Evolutionary conservation across 805 yeast genomes (phyloP).

Genomic region (Clavispora santaluciae): DNA sequence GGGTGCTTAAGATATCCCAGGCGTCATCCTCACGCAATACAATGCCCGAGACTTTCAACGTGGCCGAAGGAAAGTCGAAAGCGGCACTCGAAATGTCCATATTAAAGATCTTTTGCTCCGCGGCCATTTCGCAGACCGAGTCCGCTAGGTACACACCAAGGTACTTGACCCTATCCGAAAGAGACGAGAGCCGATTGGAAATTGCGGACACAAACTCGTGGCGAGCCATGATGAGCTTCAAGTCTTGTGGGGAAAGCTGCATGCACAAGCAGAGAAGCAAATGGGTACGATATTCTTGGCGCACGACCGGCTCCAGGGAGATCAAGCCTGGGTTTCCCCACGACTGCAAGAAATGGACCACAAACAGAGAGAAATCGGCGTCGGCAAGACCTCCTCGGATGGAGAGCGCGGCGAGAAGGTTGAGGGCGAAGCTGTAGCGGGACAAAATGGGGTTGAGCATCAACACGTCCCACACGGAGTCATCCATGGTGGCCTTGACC

Average conservation of each 20-base stretch:
- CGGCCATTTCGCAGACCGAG: slow-evolving; percentile 31
- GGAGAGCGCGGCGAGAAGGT: slow-evolving; percentile 9
- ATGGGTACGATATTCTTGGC: slow-evolving; percentile 48
- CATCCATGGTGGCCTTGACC: slow-evolving; percentile 11
- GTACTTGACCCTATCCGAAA: slow-evolving; percentile 39
- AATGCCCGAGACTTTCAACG: background rate
- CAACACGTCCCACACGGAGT: slow-evolving; percentile 16
- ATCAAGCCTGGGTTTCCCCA: slow-evolving; percentile 34
- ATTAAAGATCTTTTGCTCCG: slow-evolving; percentile 27
- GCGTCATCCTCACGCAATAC: slow-evolving; percentile 10
- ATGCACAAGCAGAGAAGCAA: slow-evolving; percentile 37
- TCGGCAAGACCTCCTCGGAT: background rate
- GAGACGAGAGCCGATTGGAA: slow-evolving; percentile 51
- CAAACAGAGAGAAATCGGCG: background rate
- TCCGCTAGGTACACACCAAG: slow-evolving; percentile 60
- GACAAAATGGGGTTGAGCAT: slow-evolving; percentile 18
- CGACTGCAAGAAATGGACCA: slow-evolving; percentile 1
- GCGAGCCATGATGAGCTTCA: slow-evolving; percentile 29
- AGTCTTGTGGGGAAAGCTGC: slow-evolving; percentile 11
- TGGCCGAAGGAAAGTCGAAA: background rate
- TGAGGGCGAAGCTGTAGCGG: slow-evolving; percentile 8
- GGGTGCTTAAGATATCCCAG: slow-evolving; percentile 18
- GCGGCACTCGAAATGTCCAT: slow-evolving; percentile 16
- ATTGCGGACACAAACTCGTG: slow-evolving; percentile 44
- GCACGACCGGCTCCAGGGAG: slow-evolving; percentile 33